Percentiles rank a stretch among this genome's conserved stretches.
These are phyloP conservation scores for Fusarium heterosporum DNA, from an alignment of 2,329 filamentous ascomycete species.

Conservation along the genomic window DNA sequence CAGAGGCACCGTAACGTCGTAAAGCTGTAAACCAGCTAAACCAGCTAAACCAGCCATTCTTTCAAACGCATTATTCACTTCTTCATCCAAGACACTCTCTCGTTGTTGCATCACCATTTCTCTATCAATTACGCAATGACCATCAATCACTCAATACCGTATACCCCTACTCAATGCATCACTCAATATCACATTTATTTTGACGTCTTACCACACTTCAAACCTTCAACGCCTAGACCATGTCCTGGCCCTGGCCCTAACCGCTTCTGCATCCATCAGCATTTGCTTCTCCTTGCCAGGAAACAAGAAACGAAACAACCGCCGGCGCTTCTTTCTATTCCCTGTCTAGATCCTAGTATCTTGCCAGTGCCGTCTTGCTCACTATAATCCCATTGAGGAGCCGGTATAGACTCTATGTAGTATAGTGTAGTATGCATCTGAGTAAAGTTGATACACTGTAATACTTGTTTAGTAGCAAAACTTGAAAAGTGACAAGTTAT, in stretches of 20 bases:
- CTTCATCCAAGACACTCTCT: slow-evolving; percentile 26
- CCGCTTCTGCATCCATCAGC: slow-evolving; percentile 20
- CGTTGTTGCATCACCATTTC: slow-evolving; percentile 1
- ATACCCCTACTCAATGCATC: slow-evolving; percentile 5
- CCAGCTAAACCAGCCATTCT: not conserved
- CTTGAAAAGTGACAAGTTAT: slow-evolving; percentile 42
- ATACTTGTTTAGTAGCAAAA: slow-evolving; percentile 4
- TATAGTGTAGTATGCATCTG: slow-evolving; percentile 6
- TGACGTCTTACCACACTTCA: slow-evolving; percentile 26
- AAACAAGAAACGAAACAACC: slow-evolving; percentile 49
- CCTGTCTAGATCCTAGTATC: slow-evolving; percentile 34
- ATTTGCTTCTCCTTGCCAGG: slow-evolving; percentile 28
- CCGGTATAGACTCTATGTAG: not conserved
- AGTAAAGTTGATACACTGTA: slow-evolving; percentile 10
- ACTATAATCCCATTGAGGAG: slow-evolving; percentile 11
- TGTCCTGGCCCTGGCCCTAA: slow-evolving; percentile 26
- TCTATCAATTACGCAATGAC: not conserved
- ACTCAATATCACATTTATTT: slow-evolving; percentile 21
- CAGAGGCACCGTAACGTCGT: not conserved
- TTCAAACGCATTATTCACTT: not conserved
- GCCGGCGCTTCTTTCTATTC: slow-evolving; percentile 42
- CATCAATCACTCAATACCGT: slow-evolving; percentile 6
- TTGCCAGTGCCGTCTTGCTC: slow-evolving; percentile 25
- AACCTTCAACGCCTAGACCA: slow-evolving; percentile 11
- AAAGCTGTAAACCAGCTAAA: not conserved